Evolutionary conservation across 2,329 filamentous ascomycete species (phyloP), one percentile per base, ranked within the genome.

Genomic region (Calonectria multiphialidica): DNA sequence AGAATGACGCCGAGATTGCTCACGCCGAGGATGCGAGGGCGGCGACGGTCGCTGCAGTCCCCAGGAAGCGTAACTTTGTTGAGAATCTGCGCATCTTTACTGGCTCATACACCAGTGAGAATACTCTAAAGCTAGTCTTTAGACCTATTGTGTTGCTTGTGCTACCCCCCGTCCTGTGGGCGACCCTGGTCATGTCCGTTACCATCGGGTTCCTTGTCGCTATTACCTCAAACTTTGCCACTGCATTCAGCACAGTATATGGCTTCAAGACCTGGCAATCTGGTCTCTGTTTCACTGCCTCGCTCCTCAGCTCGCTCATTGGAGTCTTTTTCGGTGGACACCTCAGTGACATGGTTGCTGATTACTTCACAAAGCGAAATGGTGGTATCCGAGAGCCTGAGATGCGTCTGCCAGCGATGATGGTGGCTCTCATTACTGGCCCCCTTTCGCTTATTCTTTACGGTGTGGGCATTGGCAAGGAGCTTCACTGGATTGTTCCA

Each of bases 191-290:
- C 30, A 85, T 88, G 82, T 84, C 87, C 3, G 87, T 87, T 10
- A 88, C 87, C 4, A 88, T 90, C 66, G 87, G 87, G 1, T 89
- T 89, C 78, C 78, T 88, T 2, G 86, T 88, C 0, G 88, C 88
- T 37, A 86, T 90, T 10, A 86, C 87, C 0, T 87, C 88, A 50
- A 90, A 89, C 68, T 86, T 86, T 7, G 82, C 84, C 2, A 72
- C 82, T 0, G 86, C 86, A n/a, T 74, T 73, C 28, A 63, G n/a
- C 86, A 83, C 76, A 0, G 77, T 84, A 0, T 87, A 87, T 72
- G 80, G 77, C 30, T 87, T 87, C 68, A 67, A 82, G 65, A 74
- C 85, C 1, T 87, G 81, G 79, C 86, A 86, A 78, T 83, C 80
- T 1, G 88, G 88, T 2, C 83, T 90, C 4, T 87, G 85, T 72